Base-by-base conservation (phyloP, 352 stramenopile genomes). In the Globisporangium ultimum region DNA sequence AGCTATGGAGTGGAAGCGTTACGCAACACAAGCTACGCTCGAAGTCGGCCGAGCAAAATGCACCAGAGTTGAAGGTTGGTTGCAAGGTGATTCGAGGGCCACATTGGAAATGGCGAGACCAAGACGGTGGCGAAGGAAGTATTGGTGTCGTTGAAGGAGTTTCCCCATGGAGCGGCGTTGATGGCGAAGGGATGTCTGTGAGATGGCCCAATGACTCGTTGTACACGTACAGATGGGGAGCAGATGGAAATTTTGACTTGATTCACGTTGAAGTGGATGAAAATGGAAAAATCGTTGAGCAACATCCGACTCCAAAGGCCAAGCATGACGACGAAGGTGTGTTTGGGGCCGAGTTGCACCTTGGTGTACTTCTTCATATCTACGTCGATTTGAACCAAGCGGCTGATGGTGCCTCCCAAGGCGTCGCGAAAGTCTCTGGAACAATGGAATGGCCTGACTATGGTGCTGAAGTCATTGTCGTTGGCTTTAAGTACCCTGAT, bases 21-120 rank as follows among this genome's bases (percentile, higher is more conserved):
- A 89, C 72, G 10, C 88, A 97, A 62, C 86, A 80, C 34, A 78
- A 74, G 53, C 56, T 93, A 11, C 62, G 66, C 1, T 63, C 80
- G 20, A 71, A 78, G 20, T 60, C 75, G 47, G 70, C 85, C 17
- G 72, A 77, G 11, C 67, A 66, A 20, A 72, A 70, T 20, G 60
- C 84, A 54, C 79, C 80, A 0, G 74, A 90, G 40, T 70, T 95
- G 1, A 82, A 72, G 13, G 81, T 96, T 20, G 88, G 88, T 1
- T 93, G 84, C 62, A 89, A 91, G 47, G 88, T 97, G 14, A 89
- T 92, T 66, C 87, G 88, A n/a, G 88, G 88, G 36, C 88, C 88
- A 17, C 91, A 93, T 63, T 96, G 87, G 87, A 95, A 95, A 64
- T 94, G 87, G 86, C 71, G 83, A 20, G 87, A 96, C 49, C 85